These are phyloP conservation scores for Alternaria infectoria DNA, from an alignment of 2,329 filamentous ascomycete genomes.

Conservation along the genomic window DNA sequence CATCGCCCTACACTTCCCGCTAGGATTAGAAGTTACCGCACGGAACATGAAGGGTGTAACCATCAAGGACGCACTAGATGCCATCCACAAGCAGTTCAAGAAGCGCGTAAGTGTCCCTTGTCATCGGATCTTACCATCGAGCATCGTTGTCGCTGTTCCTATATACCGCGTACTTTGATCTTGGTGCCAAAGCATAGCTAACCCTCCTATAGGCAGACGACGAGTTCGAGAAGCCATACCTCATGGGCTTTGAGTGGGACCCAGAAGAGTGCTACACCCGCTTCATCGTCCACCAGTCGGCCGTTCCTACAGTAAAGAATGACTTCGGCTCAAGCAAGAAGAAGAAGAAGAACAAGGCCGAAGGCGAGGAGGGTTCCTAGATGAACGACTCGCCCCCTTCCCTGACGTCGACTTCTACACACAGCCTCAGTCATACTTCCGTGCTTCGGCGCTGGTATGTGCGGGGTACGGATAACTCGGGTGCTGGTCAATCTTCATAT, in stretches of 20 bases:
- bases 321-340: constrained; percentile 54
- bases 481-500: constrained; percentile 37
- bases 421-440: constrained; percentile 27
- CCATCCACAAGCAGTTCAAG: constrained; percentile 95
- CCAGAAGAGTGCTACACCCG: constrained; percentile 89
- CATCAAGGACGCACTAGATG: constrained; percentile 94
- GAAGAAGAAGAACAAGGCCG: constrained; percentile 50
- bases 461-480: constrained; percentile 28
- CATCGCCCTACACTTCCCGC: constrained; percentile 90
- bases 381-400: constrained; percentile 48
- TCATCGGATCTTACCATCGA: background rate
- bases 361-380: constrained; percentile 34
- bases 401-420: constrained; percentile 40
- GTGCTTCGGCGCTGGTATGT: constrained; percentile 30
- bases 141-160: background rate
- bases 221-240: constrained; percentile 84
- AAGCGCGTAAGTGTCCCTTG: constrained; percentile 74
- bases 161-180: background rate
- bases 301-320: constrained; percentile 54
- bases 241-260: constrained; percentile 96
- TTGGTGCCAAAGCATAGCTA: constrained; percentile 16
- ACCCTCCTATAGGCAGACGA: constrained; percentile 70
- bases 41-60: constrained; percentile 94
- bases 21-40: constrained; percentile 85
- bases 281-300: constrained; percentile 84